phyloP scores from a whole-genome alignment of 352 stramenopile genomes.

The Phytopythium mirpurense region DNA sequence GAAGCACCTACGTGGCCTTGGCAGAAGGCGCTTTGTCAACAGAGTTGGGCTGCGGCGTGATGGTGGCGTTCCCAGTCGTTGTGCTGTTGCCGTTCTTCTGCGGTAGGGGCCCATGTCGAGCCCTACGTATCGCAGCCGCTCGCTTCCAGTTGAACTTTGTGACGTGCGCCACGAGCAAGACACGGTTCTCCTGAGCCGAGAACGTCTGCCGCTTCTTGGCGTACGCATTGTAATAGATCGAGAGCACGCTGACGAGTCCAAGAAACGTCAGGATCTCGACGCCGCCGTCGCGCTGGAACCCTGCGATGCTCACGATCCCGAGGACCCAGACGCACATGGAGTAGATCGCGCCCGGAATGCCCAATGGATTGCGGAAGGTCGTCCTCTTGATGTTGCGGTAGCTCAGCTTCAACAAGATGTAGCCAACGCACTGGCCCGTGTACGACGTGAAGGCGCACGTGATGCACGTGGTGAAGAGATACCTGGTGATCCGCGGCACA shows the following conservation, averaged over 20 bases:
- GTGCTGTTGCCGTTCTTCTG: background rate
- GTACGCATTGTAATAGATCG: constrained; percentile 14
- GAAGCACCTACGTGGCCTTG: background rate
- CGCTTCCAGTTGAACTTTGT: constrained; percentile 12
- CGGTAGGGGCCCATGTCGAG: background rate
- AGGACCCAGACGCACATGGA: constrained; percentile 13
- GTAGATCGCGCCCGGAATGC: constrained; percentile 13
- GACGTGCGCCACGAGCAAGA: constrained; percentile 11
- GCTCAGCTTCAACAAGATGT: constrained; percentile 18
- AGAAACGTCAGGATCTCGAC: constrained; percentile 8
- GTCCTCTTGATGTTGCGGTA: constrained; percentile 18
- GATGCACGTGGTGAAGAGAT: constrained; percentile 19
- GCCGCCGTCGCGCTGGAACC: constrained; percentile 10
- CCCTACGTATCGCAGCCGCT: background rate
- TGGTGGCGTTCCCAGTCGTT: background rate
- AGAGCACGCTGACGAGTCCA: constrained; percentile 6
- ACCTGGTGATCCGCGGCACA: background rate
- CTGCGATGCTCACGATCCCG: constrained; percentile 4
- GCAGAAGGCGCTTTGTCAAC: background rate
- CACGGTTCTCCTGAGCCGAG: constrained; percentile 12
- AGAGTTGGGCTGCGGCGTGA: background rate
- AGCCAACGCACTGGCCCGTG: constrained; percentile 21
- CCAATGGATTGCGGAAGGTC: constrained; percentile 14
- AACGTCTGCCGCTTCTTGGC: constrained; percentile 16
- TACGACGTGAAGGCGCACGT: constrained; percentile 21